Evolutionary conservation across 306 rosid genomes (phyloP), one percentile per base, ranked within the genome.

Genomic region (Cicer arietinum): DNA sequence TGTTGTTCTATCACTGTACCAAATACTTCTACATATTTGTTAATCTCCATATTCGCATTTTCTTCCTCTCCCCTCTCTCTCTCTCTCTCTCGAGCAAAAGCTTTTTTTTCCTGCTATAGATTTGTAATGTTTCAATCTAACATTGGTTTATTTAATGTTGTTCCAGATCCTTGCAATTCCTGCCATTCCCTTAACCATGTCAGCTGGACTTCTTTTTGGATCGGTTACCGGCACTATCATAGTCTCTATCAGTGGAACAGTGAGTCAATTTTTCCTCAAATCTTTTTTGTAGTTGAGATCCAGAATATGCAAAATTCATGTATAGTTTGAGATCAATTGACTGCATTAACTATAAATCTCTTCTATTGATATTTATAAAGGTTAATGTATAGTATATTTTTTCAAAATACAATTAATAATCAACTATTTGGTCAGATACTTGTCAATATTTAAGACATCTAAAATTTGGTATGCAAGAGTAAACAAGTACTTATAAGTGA

Each of bases 171-270:
- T 92, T 84, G 97, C 99, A 7, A 92, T 94, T 85, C 99, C 97
- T 59, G 99, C 96, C 71, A 79, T 92, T 85, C 97, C 97, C 44
- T 77, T 94, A 78, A 94, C 99, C 78, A 81, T 94, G 96, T 90
- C 99, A 74, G 97, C 97, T 52, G 99, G 99, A 63, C 97, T 94
- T 74, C 92, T 94, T 74, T 94, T 94, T 80, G 99, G 99, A 54
- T 77, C 99, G 25, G 37, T 94, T 72, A 63, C 75, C 25, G 97
- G 99, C 77, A 88, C 96, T 45, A 74, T 92, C 86, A 86, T 92
- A 58, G 99, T 94, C 88, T 94, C 99, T 9, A 84, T 92, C 71
- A 92, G 99, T 25, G 97, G 99, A 85, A 94, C 96, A 6, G 96
- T 94, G 83, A 82, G 91, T 86, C 40, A 17, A 12, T 48, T 70